Evolutionary conservation across 345 rosid genomes (phyloP).

Genomic region (Corchorus olitorius): DNA sequence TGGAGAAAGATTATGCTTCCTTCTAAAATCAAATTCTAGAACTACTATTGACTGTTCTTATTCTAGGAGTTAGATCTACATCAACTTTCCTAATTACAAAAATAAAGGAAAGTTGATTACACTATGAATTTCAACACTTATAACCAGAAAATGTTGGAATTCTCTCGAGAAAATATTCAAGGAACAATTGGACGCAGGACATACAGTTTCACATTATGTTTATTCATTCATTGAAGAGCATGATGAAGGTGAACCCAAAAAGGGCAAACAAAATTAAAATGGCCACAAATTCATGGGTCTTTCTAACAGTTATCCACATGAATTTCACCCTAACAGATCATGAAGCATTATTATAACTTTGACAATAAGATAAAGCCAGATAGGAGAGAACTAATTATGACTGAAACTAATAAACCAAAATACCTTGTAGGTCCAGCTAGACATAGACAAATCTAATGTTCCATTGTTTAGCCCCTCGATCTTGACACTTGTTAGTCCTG

Average conservation of each 20-base stretch:
- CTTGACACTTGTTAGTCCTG: conserved; percentile 76
- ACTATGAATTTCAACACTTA: not conserved
- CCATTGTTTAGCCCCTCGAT: conserved; percentile 75
- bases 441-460: conserved; percentile 61
- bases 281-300: not conserved
- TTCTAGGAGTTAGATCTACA: not conserved
- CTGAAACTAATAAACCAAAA: conserved; percentile 1
- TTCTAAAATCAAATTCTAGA: not conserved
- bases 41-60: not conserved
- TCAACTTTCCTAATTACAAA: not conserved
- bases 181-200: too few relatives aligned
- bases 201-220: too few relatives aligned
- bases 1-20: not conserved
- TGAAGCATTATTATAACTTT: not conserved
- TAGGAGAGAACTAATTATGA: not conserved
- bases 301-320: not conserved
- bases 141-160: conserved; percentile 5
- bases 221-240: not conserved
- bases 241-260: not conserved
- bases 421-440: conserved; percentile 88
- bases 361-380: not conserved
- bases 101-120: not conserved
- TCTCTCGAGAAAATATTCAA: not conserved
- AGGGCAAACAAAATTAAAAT: not conserved
- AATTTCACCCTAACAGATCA: not conserved